Evolutionary conservation across 148 eudicot species (phyloP).

Genomic region (Polygonum maritimum): DNA sequence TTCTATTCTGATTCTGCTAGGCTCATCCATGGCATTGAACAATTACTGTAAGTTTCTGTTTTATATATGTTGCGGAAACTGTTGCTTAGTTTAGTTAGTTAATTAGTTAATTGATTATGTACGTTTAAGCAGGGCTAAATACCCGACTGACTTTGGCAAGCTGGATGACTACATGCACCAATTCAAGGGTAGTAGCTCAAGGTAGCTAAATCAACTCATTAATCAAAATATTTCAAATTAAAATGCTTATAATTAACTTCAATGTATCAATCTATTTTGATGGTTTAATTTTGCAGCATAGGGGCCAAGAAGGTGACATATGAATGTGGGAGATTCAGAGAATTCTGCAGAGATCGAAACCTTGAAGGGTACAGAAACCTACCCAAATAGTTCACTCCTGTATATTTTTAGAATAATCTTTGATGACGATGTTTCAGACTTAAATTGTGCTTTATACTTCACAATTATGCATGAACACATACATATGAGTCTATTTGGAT

Average conservation of each 20-base stretch:
- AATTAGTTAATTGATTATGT: not conserved
- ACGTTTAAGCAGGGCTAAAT: conserved; percentile 29
- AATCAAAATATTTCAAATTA: not conserved
- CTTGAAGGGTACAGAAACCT: conserved; percentile 41
- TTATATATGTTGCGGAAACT: not conserved
- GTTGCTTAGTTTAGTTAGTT: not conserved
- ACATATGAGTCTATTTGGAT: too few species aligned
- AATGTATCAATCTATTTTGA: not conserved
- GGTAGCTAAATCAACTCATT: conserved; percentile 29
- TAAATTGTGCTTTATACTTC: not conserved
- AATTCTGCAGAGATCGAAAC: conserved; percentile 48
- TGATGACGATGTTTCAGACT: not conserved
- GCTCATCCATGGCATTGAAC: conserved; percentile 48
- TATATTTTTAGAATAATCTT: not conserved
- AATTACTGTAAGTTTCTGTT: conserved; percentile 41
- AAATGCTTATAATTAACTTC: not conserved
- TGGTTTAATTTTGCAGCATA: conserved; percentile 43
- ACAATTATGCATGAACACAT: too few species aligned
- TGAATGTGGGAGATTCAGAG: conserved; percentile 61
- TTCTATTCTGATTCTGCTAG: conserved; percentile 58
- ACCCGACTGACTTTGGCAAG: conserved; percentile 45
- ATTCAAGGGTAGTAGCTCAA: conserved; percentile 80
- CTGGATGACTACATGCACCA: conserved; percentile 79
- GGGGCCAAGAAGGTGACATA: conserved; percentile 66
- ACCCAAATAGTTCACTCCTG: not conserved